A percentile compares a stretch with the other conserved stretches of the same genome.
These are phyloP conservation scores for Boletus semigastroideus DNA, from an alignment of 1,284 basidiomycete species.

Conservation along the genomic window DNA sequence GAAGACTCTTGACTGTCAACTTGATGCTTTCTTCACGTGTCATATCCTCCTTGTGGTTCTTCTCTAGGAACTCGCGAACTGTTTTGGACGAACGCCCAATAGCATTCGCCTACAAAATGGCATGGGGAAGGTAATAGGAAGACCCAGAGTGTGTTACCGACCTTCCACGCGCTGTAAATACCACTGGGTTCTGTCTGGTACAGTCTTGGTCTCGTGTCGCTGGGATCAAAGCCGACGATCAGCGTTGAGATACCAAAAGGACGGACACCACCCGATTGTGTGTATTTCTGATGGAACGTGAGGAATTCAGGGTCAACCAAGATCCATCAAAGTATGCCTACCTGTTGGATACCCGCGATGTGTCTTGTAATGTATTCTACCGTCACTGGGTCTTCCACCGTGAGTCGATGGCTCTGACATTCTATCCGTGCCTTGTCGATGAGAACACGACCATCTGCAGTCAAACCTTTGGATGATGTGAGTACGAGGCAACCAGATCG, in stretches of 20 bases:
- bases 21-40: slow-evolving; percentile 90
- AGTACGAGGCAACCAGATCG: slow-evolving; percentile 8
- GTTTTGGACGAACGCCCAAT: slow-evolving; percentile 98
- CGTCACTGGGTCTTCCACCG: slow-evolving; percentile 97
- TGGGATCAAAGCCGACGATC: slow-evolving; percentile 95
- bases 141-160: slow-evolving; percentile 34
- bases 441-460: slow-evolving; percentile 95
- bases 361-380: slow-evolving; percentile 99
- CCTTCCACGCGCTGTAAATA: slow-evolving; percentile 99
- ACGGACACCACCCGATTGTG: slow-evolving; percentile 97
- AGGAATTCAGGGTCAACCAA: background rate
- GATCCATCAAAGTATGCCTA: slow-evolving; percentile 34
- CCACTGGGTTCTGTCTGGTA: slow-evolving; percentile 99
- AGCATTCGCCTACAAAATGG: slow-evolving; percentile 76
- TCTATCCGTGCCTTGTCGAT: slow-evolving; percentile 98
- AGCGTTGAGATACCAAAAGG: slow-evolving; percentile 98
- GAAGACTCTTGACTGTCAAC: slow-evolving; percentile 90
- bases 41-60: slow-evolving; percentile 95
- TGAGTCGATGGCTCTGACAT: slow-evolving; percentile 96
- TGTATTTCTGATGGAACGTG: slow-evolving; percentile 72
- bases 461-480: slow-evolving; percentile 65
- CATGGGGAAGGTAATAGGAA: background rate
- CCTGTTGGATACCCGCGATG: slow-evolving; percentile 97
- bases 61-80: slow-evolving; percentile 97
- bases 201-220: slow-evolving; percentile 84